phyloP scores from a whole-genome alignment of 768 basidiomycete species.

The Leccinum broughii region DNA sequence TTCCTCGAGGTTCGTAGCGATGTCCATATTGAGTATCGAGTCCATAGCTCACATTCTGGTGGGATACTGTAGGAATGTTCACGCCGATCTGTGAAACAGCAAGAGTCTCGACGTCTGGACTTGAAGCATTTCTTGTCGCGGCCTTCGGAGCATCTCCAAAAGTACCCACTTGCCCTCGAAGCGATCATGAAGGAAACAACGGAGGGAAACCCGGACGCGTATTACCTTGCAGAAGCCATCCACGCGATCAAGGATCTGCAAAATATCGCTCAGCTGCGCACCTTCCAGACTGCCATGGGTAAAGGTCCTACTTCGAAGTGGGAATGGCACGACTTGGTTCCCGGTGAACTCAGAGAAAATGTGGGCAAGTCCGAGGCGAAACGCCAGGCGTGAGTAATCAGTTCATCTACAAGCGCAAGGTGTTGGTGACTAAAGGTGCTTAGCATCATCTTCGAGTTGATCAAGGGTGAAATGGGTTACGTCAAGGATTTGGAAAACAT shows the following conservation, averaged over 20 bases:
- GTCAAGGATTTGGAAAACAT: slow-evolving; percentile 90
- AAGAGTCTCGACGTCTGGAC: slow-evolving; percentile 59
- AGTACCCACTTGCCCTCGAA: slow-evolving; percentile 78
- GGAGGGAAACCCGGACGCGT: slow-evolving; percentile 76
- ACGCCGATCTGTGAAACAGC: slow-evolving; percentile 51
- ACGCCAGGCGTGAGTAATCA: slow-evolving; percentile 71
- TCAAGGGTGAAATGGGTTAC: slow-evolving; percentile 95
- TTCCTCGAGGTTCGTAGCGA: slow-evolving; percentile 73
- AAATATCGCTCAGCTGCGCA: slow-evolving; percentile 75
- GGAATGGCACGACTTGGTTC: slow-evolving; percentile 90
- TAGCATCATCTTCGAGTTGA: slow-evolving; percentile 91
- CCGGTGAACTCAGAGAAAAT: slow-evolving; percentile 57
- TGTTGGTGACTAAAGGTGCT: neutral
- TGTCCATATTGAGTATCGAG: neutral
- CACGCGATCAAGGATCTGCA: slow-evolving; percentile 82
- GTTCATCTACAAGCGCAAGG: neutral
- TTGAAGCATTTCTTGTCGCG: slow-evolving; percentile 62
- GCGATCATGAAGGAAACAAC: slow-evolving; percentile 84
- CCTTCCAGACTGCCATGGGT: slow-evolving; percentile 90
- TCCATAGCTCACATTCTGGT: slow-evolving; percentile 4
- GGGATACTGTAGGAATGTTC: slow-evolving; percentile 21
- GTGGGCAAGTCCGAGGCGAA: slow-evolving; percentile 77
- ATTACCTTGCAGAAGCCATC: slow-evolving; percentile 82
- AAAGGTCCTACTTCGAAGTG: slow-evolving; percentile 76
- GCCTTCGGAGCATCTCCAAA: slow-evolving; percentile 63